These are phyloP conservation scores for Hypomyces rosellus DNA, from an alignment of 2,329 filamentous ascomycete genomes.

Conservation along the genomic window DNA sequence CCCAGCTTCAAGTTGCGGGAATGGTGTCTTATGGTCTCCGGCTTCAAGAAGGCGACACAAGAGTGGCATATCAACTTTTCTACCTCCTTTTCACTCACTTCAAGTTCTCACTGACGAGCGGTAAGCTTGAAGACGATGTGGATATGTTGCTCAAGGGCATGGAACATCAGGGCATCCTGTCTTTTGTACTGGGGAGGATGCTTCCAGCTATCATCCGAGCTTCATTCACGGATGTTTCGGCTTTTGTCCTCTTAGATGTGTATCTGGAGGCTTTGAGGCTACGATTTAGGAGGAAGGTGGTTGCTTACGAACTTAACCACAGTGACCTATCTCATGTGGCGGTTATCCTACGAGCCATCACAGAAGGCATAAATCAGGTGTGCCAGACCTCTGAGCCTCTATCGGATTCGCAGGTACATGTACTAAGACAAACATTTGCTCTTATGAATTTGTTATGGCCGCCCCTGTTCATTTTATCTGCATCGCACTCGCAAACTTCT, in stretches of 20 bases:
- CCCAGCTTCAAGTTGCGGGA: constrained; percentile 48
- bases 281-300: constrained; percentile 27
- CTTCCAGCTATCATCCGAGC: constrained; percentile 46
- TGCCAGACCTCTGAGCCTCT: constrained; percentile 14
- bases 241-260: constrained; percentile 45
- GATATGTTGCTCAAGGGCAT: constrained; percentile 43
- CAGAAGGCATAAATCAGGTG: constrained; percentile 23
- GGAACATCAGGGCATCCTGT: constrained; percentile 36
- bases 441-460: constrained; percentile 27
- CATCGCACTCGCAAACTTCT: constrained; percentile 7
- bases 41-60: constrained; percentile 45
- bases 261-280: constrained; percentile 39
- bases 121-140: constrained; percentile 41
- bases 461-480: constrained; percentile 18
- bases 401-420: constrained; percentile 20
- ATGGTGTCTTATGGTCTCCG: constrained; percentile 52
- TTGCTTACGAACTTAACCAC: constrained; percentile 32
- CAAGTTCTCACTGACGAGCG: constrained; percentile 46
- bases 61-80: constrained; percentile 45
- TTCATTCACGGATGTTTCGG: constrained; percentile 26
- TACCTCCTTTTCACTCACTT: constrained; percentile 53
- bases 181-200: constrained; percentile 47
- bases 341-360: constrained; percentile 25
- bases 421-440: constrained; percentile 23
- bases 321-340: constrained; percentile 28